phyloP scores from a whole-genome alignment of 352 stramenopile species.

The Pythium pectinolyticum region DNA sequence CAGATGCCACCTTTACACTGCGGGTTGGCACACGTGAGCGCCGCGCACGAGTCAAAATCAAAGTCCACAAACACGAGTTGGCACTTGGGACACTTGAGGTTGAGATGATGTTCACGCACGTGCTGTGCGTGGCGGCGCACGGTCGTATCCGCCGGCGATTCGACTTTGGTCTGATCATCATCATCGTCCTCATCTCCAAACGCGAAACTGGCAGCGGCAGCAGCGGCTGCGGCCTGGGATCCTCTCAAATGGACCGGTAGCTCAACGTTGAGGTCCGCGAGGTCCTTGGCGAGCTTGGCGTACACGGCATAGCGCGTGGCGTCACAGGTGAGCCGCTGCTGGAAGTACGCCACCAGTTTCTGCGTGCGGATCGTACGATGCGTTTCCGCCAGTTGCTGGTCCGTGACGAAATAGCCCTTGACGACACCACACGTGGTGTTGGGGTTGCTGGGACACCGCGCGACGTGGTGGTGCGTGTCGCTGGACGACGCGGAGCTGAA shows the following conservation, averaged over 20 bases:
- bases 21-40: slow-evolving; percentile 29
- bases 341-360: slow-evolving; percentile 17
- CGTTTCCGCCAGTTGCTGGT: slow-evolving; percentile 4
- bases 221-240: slow-evolving; percentile 1
- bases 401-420: slow-evolving; percentile 19
- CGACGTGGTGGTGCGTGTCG: slow-evolving; percentile 27
- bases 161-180: background rate
- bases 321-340: background rate
- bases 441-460: slow-evolving; percentile 17
- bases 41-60: slow-evolving; percentile 33
- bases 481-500: slow-evolving; percentile 22
- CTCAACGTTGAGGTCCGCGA: slow-evolving; percentile 14
- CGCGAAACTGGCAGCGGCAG: background rate
- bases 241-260: slow-evolving; percentile 5
- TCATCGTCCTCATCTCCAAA: slow-evolving; percentile 9
- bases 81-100: slow-evolving; percentile 28
- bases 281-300: slow-evolving; percentile 3
- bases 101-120: slow-evolving; percentile 28
- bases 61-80: slow-evolving; percentile 31
- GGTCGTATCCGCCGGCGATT: slow-evolving; percentile 1
- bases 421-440: slow-evolving; percentile 4
- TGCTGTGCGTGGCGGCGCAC: slow-evolving; percentile 17
- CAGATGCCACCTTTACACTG: slow-evolving; percentile 24
- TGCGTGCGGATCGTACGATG: slow-evolving; percentile 18
- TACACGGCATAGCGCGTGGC: slow-evolving; percentile 5